Percentiles rank a stretch among this genome's conserved stretches.
phyloP scores from a whole-genome alignment of 441 rosid genomes.

The Cnidoscolus chayamansa region DNA sequence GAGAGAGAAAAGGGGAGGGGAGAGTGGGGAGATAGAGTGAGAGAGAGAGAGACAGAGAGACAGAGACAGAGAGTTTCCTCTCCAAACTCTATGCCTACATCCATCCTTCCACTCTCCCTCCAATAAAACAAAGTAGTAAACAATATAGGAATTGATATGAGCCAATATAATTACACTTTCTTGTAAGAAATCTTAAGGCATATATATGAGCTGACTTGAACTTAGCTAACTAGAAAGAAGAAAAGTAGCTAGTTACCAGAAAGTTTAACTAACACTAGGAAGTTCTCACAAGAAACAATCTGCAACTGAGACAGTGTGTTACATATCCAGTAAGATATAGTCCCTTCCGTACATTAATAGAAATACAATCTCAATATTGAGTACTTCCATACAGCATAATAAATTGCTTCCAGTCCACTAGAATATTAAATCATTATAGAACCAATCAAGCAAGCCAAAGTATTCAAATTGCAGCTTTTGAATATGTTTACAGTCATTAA shows the following conservation, averaged over 20 bases:
- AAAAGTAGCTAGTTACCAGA: background rate
- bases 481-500: background rate
- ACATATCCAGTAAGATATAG: background rate
- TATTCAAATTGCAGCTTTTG: background rate
- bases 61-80: too few relatives aligned
- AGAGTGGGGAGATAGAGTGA: too few relatives aligned
- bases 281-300: background rate
- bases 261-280: background rate
- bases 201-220: background rate
- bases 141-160: background rate
- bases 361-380: background rate
- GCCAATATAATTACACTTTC: background rate
- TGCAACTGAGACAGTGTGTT: background rate
- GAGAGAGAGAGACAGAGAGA: too few relatives aligned
- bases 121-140: background rate
- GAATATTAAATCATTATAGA: background rate
- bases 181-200: background rate
- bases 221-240: background rate
- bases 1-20: too few relatives aligned
- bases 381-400: background rate
- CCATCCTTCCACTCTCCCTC: background rate
- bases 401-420: background rate
- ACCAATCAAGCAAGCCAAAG: background rate
- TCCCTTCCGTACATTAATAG: background rate
- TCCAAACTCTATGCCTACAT: background rate